phyloP scores from a whole-genome alignment of 163 green algal species.

The Scenedesmus sp. region DNA sequence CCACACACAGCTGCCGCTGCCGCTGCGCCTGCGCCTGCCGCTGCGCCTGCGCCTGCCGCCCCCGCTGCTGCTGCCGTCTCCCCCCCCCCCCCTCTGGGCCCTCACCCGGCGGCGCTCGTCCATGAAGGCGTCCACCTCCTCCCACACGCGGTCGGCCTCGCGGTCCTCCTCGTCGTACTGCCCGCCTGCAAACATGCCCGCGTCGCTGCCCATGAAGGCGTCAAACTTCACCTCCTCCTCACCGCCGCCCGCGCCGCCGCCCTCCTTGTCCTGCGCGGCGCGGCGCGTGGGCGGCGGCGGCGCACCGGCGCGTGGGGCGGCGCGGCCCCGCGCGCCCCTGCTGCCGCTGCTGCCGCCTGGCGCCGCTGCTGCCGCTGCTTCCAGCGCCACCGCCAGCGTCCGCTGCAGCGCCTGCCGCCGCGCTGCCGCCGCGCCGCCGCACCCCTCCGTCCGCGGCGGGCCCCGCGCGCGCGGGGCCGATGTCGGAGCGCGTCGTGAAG shows the following conservation, averaged over 20 bases:
- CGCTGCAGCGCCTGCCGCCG: background rate
- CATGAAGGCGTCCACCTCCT: conserved; percentile 94
- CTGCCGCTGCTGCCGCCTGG: background rate
- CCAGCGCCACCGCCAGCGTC: no score
- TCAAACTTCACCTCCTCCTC: conserved; percentile 83
- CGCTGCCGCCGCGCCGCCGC: background rate
- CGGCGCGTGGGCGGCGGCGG: no score
- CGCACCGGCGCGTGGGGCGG: no score
- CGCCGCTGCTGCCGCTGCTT: background rate
- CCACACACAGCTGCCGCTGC: background rate
- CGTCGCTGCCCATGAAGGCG: conserved; percentile 94
- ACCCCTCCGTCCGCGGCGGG: conserved; percentile 21
- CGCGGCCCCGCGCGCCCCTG: background rate
- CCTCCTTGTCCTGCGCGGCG: conserved; percentile 33
- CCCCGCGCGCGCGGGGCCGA: conserved; percentile 81
- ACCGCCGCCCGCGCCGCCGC: background rate
- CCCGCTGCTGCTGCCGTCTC: background rate
- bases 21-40: background rate
- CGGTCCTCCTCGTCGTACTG: conserved; percentile 96
- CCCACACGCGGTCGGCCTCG: conserved; percentile 95
- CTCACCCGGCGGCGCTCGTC: conserved; percentile 83
- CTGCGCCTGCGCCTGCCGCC: background rate
- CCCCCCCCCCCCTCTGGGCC: background rate
- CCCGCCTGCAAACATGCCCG: conserved; percentile 67
- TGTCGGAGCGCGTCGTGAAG: conserved; percentile 99